Evolutionary conservation across 225 moss, liverwort and hornwort species (phyloP), one percentile per base, ranked within the genome.

Genomic region (Marchantia paleacea): DNA sequence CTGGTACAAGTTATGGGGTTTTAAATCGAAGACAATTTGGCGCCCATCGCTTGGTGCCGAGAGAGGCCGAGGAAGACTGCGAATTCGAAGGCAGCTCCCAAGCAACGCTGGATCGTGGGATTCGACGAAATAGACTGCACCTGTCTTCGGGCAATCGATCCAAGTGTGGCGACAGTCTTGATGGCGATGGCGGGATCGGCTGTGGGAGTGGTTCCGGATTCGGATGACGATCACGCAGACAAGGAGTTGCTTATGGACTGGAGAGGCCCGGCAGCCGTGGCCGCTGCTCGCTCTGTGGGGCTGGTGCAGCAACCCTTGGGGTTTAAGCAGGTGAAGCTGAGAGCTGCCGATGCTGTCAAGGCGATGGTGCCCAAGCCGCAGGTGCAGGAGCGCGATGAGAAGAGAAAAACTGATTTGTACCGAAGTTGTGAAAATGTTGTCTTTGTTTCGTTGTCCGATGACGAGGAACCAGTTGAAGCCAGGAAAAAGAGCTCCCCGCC

Each of bases 301-400:
- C 54, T 67, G 16, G 26, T 64, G 53, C 79, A 79, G 69, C 29
- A 22, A 18, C 69, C 69, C 1, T 15, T 79, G 31, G 79, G 69
- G 79, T 79, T 79, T 16, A 69, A 71, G 79, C 68, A 79, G 79
- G 79, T 79, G 79, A 79, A 79, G 55, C 79, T 0, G 25, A 69
- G 79, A 31, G 29, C 20, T 25, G 6, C 9, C 14, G 51, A 66
- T 68, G 61, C 20, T 62, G 60, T 10, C 39, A 77, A 77, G 50
- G 22, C 52, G 13, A 67, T 49, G 11, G 31, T 66, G 47, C 6
- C 49, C 7, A 52, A 22, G 76, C 11, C 12, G 55, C 47, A 65
- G 7, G n/a, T 25, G 65, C 20, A 8, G 24, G 29, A 28, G 12
- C 75, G 25, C 13, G 19, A 78, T 28, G 51, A 15, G 65, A 26